phyloP scores from a whole-genome alignment of 306 rosid species.

The Pyrus betulifolia region DNA sequence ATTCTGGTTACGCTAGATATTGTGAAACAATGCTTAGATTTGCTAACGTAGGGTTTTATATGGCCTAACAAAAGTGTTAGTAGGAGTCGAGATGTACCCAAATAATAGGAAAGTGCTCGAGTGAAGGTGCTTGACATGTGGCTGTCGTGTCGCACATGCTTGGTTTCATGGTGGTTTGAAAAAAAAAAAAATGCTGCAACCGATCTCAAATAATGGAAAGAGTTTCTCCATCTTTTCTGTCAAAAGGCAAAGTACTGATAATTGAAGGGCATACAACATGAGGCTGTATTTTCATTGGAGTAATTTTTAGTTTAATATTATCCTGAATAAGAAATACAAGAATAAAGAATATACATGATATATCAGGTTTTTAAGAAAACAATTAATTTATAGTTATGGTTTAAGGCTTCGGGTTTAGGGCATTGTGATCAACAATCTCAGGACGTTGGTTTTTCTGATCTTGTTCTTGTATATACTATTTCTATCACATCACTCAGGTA shows the following conservation, averaged over 20 bases:
- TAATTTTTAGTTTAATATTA: neutral
- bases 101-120: neutral
- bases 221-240: neutral
- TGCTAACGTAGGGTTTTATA: neutral
- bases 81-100: neutral
- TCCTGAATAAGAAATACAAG: neutral
- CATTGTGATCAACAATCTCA: too few species aligned
- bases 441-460: too few species aligned
- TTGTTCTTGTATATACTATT: too few species aligned
- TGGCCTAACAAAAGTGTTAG: neutral
- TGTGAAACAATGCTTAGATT: too few species aligned
- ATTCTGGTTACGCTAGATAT: too few species aligned
- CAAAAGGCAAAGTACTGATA: neutral
- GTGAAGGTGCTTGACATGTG: neutral
- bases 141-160: slow-evolving; percentile 1
- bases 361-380: too few species aligned
- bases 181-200: neutral
- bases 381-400: too few species aligned
- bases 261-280: neutral
- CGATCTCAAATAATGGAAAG: neutral
- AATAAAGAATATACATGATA: too few species aligned
- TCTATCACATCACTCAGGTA: too few species aligned
- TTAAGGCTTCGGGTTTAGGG: too few species aligned
- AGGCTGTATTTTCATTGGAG: neutral
- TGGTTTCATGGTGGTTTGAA: neutral